These are phyloP conservation scores for Globisporangium barbulae DNA, from an alignment of 352 stramenopile species.

Conservation along the genomic window DNA sequence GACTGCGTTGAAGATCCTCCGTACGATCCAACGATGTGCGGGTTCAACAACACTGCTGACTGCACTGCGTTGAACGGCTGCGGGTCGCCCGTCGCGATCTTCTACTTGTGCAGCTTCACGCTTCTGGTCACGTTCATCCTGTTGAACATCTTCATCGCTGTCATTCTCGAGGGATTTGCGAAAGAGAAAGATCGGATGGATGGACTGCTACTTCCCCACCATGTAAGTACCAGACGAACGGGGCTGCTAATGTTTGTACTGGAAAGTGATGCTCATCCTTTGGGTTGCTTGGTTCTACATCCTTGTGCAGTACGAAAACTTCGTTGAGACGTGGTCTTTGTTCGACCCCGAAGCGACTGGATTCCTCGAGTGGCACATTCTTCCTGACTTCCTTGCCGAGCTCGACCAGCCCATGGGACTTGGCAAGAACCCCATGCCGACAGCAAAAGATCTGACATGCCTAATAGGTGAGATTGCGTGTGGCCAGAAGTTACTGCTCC, in stretches of 20 bases:
- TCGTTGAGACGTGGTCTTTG: conserved; percentile 63
- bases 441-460: conserved; percentile 38
- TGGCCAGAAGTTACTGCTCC: neutral
- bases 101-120: conserved; percentile 88
- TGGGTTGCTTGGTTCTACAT: neutral
- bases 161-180: conserved; percentile 90
- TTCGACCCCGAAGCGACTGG: conserved; percentile 86
- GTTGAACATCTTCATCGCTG: conserved; percentile 91
- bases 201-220: conserved; percentile 45
- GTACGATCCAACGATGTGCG: conserved; percentile 56
- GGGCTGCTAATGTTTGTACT: too few relatives aligned
- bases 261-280: neutral
- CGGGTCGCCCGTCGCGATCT: conserved; percentile 53
- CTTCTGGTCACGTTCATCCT: conserved; percentile 88
- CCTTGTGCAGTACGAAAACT: conserved; percentile 63
- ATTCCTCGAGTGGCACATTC: conserved; percentile 67
- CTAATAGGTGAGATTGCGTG: conserved; percentile 36
- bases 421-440: conserved; percentile 28
- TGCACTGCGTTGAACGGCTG: conserved; percentile 74
- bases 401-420: conserved; percentile 74
- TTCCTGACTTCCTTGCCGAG: conserved; percentile 59
- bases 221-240: conserved; percentile 29
- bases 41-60: conserved; percentile 38
- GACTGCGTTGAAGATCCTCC: conserved; percentile 40
- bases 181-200: conserved; percentile 69